Conservation (phyloP, 2,329 filamentous ascomycete genomes). For the Colletotrichum sp. region DNA sequence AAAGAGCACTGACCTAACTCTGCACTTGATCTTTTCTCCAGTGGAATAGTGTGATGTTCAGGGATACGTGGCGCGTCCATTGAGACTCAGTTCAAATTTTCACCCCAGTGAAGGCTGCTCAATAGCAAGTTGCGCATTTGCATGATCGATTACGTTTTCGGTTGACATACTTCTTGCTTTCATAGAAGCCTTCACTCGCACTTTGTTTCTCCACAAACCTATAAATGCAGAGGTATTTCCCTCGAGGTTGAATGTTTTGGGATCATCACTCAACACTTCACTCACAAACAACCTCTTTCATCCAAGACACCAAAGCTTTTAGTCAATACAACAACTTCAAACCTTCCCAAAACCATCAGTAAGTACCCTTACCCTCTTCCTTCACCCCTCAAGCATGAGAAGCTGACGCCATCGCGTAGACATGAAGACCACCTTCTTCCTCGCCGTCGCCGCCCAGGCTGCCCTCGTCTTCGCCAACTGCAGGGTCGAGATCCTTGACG, state of each 20-base stretch:
- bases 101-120: neutral
- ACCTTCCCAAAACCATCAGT: neutral
- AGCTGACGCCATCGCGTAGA: rapidly evolving
- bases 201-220: rapidly evolving
- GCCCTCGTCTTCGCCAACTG: neutral
- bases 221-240: neutral
- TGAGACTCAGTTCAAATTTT: rapidly evolving
- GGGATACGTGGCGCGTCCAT: neutral
- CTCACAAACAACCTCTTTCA: neutral
- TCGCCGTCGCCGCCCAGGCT: neutral
- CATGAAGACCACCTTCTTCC: neutral
- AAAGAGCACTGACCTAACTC: rapidly evolving
- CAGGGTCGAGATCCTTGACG: neutral
- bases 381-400: rapidly evolving
- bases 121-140: rapidly evolving
- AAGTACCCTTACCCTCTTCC: rapidly evolving
- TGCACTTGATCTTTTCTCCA: neutral
- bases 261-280: neutral
- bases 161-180: neutral
- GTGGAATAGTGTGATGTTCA: neutral
- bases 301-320: neutral
- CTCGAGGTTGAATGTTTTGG: neutral
- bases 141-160: neutral
- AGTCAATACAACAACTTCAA: neutral
- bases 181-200: neutral